These are phyloP conservation scores for Chlorociboria aeruginascens DNA, from an alignment of 495 filamentous ascomycete species.

Conservation along the genomic window DNA sequence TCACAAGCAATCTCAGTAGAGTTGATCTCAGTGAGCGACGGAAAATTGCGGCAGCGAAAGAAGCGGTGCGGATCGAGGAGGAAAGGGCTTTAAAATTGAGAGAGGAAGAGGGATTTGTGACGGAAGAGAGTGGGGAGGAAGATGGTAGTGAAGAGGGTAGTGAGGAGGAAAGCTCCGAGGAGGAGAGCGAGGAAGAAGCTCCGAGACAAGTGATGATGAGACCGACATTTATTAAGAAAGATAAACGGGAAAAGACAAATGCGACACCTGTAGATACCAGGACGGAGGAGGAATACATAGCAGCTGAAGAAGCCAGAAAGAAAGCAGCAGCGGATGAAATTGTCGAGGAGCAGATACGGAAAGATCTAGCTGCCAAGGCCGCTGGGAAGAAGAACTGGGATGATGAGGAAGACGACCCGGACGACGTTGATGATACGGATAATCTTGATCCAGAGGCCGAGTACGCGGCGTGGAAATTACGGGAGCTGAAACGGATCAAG, in stretches of 20 bases:
- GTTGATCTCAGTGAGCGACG: conserved; percentile 50
- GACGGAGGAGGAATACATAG: conserved; percentile 34
- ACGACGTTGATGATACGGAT: conserved; percentile 76
- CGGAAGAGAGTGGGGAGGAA: conserved; percentile 40
- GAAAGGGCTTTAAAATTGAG: conserved; percentile 30
- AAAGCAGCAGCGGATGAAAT: conserved; percentile 62
- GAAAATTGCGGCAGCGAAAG: conserved; percentile 33
- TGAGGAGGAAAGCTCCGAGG: conserved; percentile 39
- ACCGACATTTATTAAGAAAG: conserved; percentile 87
- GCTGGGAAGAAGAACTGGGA: conserved; percentile 77
- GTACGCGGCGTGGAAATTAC: conserved; percentile 83
- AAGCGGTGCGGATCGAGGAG: conserved; percentile 32
- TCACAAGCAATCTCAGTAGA: conserved; percentile 50
- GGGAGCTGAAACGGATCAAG: conserved; percentile 79
- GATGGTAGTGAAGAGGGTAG: conserved; percentile 25
- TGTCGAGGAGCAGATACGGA: conserved; percentile 79
- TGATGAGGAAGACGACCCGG: conserved; percentile 61
- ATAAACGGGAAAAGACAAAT: conserved; percentile 37
- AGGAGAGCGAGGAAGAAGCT: conserved; percentile 62
- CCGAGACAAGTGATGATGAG: conserved; percentile 64
- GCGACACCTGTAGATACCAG: conserved; percentile 22
- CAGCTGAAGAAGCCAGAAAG: conserved; percentile 48
- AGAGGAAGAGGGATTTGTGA: conserved; percentile 65
- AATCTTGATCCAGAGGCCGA: conserved; percentile 81
- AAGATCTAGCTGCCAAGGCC: conserved; percentile 61